Conservation (phyloP, 192 early-diverging fungal species). For the Coemansia aciculifera region DNA sequence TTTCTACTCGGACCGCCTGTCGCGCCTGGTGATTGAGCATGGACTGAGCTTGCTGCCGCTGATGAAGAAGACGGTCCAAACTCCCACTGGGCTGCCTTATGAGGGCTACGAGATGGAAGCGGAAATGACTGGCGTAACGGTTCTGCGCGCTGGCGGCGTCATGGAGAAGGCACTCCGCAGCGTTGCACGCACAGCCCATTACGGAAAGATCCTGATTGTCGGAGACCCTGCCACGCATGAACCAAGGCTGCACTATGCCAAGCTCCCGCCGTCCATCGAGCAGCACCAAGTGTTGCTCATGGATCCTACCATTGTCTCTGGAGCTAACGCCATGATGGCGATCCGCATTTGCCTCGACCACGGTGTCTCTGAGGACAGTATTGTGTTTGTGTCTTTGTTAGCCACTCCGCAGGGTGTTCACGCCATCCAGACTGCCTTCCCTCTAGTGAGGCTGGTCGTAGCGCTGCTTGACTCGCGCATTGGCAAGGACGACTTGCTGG, state of each 20-base stretch:
- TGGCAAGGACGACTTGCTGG: conserved; percentile 62
- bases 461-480: conserved; percentile 77
- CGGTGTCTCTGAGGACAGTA: conserved; percentile 78
- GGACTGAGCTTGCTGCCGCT: conserved; percentile 67
- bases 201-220: conserved; percentile 92
- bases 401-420: conserved; percentile 77
- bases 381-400: conserved; percentile 83
- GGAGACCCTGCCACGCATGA: conserved; percentile 77
- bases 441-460: conserved; percentile 74
- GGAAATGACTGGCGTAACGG: conserved; percentile 69
- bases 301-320: conserved; percentile 90
- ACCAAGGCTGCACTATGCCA: conserved; percentile 85
- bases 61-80: conserved; percentile 51
- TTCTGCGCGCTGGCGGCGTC: conserved; percentile 85
- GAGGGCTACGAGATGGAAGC: conserved; percentile 47
- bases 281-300: conserved; percentile 70
- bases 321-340: conserved; percentile 95
- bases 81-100: conserved; percentile 62
- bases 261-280: conserved; percentile 68
- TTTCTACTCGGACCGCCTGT: conserved; percentile 88
- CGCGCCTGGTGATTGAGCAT: conserved; percentile 79
- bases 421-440: conserved; percentile 81
- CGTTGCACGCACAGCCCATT: conserved; percentile 76
- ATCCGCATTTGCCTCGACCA: conserved; percentile 92
- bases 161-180: conserved; percentile 87